These are phyloP conservation scores for Lentinula aciculospora DNA, from an alignment of 768 basidiomycete species.

Conservation along the genomic window DNA sequence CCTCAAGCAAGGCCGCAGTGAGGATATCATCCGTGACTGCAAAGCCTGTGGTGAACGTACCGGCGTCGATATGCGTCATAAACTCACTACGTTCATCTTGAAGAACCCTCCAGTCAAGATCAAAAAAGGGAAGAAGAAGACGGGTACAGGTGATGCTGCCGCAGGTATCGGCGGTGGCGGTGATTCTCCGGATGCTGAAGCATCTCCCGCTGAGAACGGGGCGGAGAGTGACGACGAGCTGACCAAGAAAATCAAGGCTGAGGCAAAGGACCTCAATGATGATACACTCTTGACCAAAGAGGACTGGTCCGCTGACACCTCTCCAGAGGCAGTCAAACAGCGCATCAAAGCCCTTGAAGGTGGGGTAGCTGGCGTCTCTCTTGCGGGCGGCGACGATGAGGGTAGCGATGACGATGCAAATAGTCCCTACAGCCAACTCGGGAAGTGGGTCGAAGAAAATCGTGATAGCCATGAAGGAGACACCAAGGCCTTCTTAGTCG, in stretches of 20 bases:
- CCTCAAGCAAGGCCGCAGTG: constrained; percentile 72
- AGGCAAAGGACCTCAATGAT: constrained; percentile 70
- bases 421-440: constrained; percentile 81
- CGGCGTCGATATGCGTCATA: constrained; percentile 93
- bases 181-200: constrained; percentile 31
- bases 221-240: constrained; percentile 85
- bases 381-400: constrained; percentile 57
- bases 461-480: constrained; percentile 36
- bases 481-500: constrained; percentile 48
- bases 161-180: constrained; percentile 40
- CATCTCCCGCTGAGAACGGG: constrained; percentile 41
- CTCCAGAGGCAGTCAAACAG: constrained; percentile 80
- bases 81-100: constrained; percentile 91
- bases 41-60: constrained; percentile 96
- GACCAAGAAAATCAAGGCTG: constrained; percentile 87
- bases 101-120: constrained; percentile 94
- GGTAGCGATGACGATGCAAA: constrained; percentile 85
- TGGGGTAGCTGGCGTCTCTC: constrained; percentile 44
- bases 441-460: constrained; percentile 80
- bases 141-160: constrained; percentile 41
- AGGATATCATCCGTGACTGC: constrained; percentile 93
- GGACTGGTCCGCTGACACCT: constrained; percentile 92
- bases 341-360: constrained; percentile 70
- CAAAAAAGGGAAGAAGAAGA: constrained; percentile 67
- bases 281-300: constrained; percentile 60